phyloP scores from a whole-genome alignment of 1,284 basidiomycete genomes.

The Trichosporon sp. region DNA sequence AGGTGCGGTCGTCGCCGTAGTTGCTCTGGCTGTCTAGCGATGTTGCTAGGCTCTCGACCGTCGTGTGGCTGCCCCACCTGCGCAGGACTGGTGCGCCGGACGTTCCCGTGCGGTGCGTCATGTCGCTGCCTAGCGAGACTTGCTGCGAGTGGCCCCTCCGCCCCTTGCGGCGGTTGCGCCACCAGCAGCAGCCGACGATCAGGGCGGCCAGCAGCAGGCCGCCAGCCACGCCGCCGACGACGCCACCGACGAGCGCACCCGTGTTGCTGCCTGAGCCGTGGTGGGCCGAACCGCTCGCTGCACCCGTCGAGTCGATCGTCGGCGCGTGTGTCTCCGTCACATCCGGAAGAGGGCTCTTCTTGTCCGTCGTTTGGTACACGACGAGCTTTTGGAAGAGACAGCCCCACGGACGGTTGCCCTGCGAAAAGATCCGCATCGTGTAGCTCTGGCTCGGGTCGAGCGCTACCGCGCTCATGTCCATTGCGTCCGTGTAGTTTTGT shows the following conservation, averaged over 20 bases:
- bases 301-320: background rate
- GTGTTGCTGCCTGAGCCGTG: background rate
- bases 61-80: background rate
- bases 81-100: background rate
- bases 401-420: background rate
- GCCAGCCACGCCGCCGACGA: background rate
- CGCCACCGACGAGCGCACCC: background rate
- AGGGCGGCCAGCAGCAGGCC: background rate
- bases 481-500: background rate
- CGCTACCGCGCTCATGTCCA: background rate
- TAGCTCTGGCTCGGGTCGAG: background rate
- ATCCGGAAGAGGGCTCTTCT: background rate
- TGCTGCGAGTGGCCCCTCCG: background rate
- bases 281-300: background rate
- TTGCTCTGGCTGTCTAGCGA: background rate
- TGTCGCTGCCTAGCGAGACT: background rate
- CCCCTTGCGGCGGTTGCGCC: background rate
- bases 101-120: slow-evolving; percentile 4
- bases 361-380: background rate
- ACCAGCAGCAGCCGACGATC: background rate
- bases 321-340: background rate
- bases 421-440: background rate
- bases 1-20: background rate
- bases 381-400: background rate
- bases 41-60: background rate